Evolutionary conservation across 768 basidiomycete genomes (phyloP).

Genomic region (Suillus americanus): DNA sequence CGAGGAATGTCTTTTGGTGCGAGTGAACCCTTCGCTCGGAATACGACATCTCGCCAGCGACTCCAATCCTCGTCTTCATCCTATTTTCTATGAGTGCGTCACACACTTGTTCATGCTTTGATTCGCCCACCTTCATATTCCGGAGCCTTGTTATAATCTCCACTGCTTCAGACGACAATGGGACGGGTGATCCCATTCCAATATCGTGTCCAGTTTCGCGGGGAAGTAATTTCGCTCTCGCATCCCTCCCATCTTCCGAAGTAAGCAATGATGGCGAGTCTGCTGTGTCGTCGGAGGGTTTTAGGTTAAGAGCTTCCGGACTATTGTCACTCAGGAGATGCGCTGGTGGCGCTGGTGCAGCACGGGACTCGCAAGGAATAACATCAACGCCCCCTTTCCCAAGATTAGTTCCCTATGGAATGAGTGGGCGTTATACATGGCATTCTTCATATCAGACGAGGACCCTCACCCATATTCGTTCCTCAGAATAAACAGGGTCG

Average conservation of each 20-base stretch:
- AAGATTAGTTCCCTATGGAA: conserved; percentile 58
- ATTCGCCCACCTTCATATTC: conserved; percentile 69
- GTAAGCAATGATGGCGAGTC: not conserved
- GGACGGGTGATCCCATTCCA: conserved; percentile 84
- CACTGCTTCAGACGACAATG: conserved; percentile 74
- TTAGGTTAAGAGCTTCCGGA: conserved; percentile 42
- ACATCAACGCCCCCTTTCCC: conserved; percentile 84
- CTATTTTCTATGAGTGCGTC: conserved; percentile 32
- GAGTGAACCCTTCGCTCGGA: conserved; percentile 68
- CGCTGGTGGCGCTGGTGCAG: conserved; percentile 57
- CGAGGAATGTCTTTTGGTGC: conserved; percentile 29
- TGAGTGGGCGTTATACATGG: not conserved
- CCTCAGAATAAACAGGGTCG: conserved; percentile 88
- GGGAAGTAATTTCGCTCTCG: conserved; percentile 53
- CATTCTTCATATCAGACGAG: not conserved
- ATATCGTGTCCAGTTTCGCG: conserved; percentile 87
- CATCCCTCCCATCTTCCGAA: conserved; percentile 5
- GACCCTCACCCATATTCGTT: conserved; percentile 67
- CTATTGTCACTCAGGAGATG: conserved; percentile 37
- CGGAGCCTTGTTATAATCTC: conserved; percentile 75
- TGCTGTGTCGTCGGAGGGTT: not conserved
- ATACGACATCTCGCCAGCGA: conserved; percentile 83
- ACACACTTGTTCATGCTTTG: not conserved
- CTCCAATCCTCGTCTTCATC: conserved; percentile 90
- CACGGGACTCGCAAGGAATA: conserved; percentile 63